A percentile compares a stretch with the other conserved stretches of the same genome.
These are phyloP conservation scores for Knoxdaviesia proteae DNA, from an alignment of 2,329 filamentous ascomycete genomes.

Conservation along the genomic window DNA sequence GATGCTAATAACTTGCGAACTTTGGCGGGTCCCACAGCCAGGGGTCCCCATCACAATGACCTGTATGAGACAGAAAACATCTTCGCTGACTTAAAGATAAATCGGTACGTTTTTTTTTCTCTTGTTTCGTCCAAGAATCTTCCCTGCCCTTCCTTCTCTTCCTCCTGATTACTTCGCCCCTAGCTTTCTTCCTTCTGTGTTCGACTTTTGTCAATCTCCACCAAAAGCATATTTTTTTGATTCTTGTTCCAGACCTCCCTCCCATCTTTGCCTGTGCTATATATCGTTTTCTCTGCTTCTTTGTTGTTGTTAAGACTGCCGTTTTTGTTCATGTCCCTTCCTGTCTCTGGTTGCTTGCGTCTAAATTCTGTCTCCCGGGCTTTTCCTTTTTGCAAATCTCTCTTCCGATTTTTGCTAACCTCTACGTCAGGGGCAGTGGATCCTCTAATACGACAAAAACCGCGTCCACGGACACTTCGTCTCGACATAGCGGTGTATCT, in stretches of 20 bases:
- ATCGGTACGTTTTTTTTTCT: constrained; percentile 24
- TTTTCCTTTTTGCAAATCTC: background rate
- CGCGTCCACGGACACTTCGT: constrained; percentile 37
- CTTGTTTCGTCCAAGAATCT: constrained; percentile 3
- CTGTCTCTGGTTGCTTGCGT: constrained; percentile 1
- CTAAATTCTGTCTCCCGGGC: background rate
- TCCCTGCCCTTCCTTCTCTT: constrained; percentile 1
- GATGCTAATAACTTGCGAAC: background rate
- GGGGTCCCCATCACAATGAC: constrained; percentile 14
- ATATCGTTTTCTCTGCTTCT: constrained; percentile 2
- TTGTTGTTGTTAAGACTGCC: constrained; percentile 1
- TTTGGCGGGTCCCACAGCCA: constrained; percentile 5
- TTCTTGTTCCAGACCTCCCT: constrained; percentile 1
- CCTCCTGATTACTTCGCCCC: background rate
- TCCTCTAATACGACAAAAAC: constrained; percentile 41
- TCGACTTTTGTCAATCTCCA: background rate
- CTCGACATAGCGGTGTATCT: constrained; percentile 40
- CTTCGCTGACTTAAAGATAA: constrained; percentile 32
- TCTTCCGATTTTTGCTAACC: constrained; percentile 3
- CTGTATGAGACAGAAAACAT: constrained; percentile 33
- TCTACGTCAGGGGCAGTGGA: constrained; percentile 13
- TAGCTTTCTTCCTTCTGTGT: background rate
- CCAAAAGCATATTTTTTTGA: background rate
- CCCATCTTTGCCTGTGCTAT: constrained; percentile 1
- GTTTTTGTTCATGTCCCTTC: background rate